Conservation (phyloP, 768 basidiomycete species). For the Lactarius psammicola region DNA sequence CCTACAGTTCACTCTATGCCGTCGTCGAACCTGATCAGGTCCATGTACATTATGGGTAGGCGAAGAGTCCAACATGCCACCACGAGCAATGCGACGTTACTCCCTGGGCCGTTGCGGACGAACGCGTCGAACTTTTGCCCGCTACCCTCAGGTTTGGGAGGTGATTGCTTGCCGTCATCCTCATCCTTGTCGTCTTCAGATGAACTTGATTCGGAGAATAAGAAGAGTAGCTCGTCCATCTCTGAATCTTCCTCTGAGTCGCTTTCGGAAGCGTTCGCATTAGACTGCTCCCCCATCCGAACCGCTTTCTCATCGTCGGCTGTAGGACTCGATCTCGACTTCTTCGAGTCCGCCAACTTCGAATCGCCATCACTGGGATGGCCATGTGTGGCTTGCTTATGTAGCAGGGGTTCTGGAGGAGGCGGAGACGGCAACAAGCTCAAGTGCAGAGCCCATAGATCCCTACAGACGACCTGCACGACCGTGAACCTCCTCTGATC, state of each 20-base stretch:
- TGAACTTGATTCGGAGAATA: conserved; percentile 38
- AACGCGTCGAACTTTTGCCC: conserved; percentile 25
- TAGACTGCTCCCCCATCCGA: background rate
- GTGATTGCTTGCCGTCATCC: conserved; percentile 15
- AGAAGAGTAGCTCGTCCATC: conserved; percentile 41
- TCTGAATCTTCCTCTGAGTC: conserved; percentile 38
- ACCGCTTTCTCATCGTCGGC: conserved; percentile 25
- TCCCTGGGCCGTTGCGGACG: conserved; percentile 42
- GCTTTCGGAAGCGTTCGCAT: conserved; percentile 33
- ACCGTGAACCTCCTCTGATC: background rate
- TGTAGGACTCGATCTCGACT: conserved; percentile 20
- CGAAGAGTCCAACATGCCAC: conserved; percentile 79
- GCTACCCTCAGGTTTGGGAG: conserved; percentile 15
- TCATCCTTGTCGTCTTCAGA: conserved; percentile 35
- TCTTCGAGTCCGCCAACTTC: conserved; percentile 28
- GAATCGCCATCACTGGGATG: conserved; percentile 11
- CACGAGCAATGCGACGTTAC: conserved; percentile 65
- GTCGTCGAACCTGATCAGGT: conserved; percentile 59
- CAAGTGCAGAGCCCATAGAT: conserved; percentile 80
- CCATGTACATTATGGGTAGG: conserved; percentile 70
- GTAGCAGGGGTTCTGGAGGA: conserved; percentile 56
- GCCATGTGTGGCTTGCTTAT: conserved; percentile 39
- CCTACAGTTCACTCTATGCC: background rate
- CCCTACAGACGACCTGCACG: conserved; percentile 65
- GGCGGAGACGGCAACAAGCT: conserved; percentile 57